phyloP scores from a whole-genome alignment of 73 alveolate species.

The Uronychia setigera region DNA sequence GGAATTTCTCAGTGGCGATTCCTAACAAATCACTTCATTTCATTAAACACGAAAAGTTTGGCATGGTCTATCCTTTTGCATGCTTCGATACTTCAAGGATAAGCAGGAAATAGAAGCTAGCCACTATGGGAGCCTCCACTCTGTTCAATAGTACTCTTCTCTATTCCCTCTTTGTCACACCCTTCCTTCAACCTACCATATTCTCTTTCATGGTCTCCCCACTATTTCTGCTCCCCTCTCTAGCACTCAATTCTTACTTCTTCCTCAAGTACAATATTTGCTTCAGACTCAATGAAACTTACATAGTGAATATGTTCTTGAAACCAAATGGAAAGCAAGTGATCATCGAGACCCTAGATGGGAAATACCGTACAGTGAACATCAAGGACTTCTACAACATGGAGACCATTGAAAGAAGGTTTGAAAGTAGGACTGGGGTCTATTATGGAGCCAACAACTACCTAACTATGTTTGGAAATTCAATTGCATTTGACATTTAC shows the following conservation, averaged over 20 bases:
- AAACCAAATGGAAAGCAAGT: conserved; percentile 58
- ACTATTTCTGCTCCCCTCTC: conserved; percentile 46
- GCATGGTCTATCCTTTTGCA: conserved; percentile 63
- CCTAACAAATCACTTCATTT: conserved; percentile 24
- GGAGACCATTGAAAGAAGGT: conserved; percentile 13
- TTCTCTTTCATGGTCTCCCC: conserved; percentile 47
- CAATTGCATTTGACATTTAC: conserved; percentile 31
- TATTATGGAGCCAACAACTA: conserved; percentile 66
- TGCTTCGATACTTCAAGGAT: conserved; percentile 21
- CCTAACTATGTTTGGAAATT: conserved; percentile 38
- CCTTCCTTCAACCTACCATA: conserved; percentile 38
- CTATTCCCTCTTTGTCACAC: conserved; percentile 49
- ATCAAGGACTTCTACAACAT: conserved; percentile 50
- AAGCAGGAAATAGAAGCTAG: conserved; percentile 1
- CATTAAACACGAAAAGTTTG: conserved; percentile 51
- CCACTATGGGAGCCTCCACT: not conserved
- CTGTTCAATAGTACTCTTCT: conserved; percentile 24
- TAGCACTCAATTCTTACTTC: conserved; percentile 19
- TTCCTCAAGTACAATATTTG: conserved; percentile 14
- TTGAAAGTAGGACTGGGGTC: conserved; percentile 16
- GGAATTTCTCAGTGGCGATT: conserved; percentile 7
- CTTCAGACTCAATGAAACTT: conserved; percentile 31
- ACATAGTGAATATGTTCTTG: conserved; percentile 43
- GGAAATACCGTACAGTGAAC: conserved; percentile 44
- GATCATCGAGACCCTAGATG: conserved; percentile 48